These are phyloP conservation scores for Grigorovia humatica DNA, from an alignment of 805 yeast genomes.

Conservation along the genomic window DNA sequence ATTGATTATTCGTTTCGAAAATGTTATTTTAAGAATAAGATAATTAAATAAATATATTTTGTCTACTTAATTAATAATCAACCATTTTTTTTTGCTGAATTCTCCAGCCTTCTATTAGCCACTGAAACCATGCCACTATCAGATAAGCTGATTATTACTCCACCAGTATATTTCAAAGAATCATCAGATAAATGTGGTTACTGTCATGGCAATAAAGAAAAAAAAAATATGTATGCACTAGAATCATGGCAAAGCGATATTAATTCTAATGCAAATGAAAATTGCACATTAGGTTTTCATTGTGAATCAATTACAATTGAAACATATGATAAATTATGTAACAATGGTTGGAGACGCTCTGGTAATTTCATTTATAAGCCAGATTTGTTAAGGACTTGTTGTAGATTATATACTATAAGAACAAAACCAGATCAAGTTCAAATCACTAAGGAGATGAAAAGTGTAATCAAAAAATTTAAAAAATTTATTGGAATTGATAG, in stretches of 20 bases:
- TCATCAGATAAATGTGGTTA: constrained; percentile 52
- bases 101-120: not conserved
- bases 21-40: not conserved
- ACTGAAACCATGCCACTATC: constrained; percentile 8
- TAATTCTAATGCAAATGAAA: constrained; percentile 2
- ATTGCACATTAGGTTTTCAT: constrained; percentile 31
- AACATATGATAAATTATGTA: constrained; percentile 55
- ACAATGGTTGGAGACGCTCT: constrained; percentile 70
- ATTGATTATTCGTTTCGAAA: not conserved
- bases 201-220: constrained; percentile 44
- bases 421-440: constrained; percentile 39
- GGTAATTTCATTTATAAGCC: constrained; percentile 59
- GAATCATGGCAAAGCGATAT: constrained; percentile 25
- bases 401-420: constrained; percentile 70
- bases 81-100: not conserved
- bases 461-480: constrained; percentile 50
- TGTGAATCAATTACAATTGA: constrained; percentile 37
- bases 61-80: not conserved
- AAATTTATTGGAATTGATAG: constrained; percentile 5
- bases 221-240: constrained; percentile 31
- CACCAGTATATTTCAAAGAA: constrained; percentile 37
- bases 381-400: constrained; percentile 64
- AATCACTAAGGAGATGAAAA: constrained; percentile 56
- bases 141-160: constrained; percentile 30
- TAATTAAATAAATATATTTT: too few relatives aligned